phyloP scores from a whole-genome alignment of 768 basidiomycete genomes.

The Pleurotus eryngii region DNA sequence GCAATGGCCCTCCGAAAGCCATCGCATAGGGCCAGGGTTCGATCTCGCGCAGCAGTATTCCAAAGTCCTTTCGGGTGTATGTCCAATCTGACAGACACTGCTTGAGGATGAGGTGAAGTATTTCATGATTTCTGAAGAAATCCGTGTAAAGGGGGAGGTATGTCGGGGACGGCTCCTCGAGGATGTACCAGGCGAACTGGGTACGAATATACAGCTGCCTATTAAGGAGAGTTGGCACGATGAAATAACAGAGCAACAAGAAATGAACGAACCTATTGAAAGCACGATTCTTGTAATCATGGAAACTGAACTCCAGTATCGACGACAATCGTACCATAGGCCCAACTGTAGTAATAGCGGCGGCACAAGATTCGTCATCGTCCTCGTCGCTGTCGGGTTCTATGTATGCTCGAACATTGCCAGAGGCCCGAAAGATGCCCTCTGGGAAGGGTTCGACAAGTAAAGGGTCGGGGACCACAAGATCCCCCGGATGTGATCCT shows the following conservation, averaged over 20 bases:
- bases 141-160: conserved; percentile 44
- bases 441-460: neutral
- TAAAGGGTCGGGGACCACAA: conserved; percentile 23
- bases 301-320: conserved; percentile 47
- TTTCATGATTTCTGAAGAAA: conserved; percentile 48
- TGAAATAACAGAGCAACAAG: neutral
- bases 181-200: conserved; percentile 65
- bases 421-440: conserved; percentile 33
- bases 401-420: conserved; percentile 37
- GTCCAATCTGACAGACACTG: conserved; percentile 27
- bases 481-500: conserved; percentile 21
- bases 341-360: conserved; percentile 28
- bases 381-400: conserved; percentile 18
- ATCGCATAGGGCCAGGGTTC: no score
- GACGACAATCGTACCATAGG: conserved; percentile 35
- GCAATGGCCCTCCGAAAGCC: conserved; percentile 39
- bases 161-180: conserved; percentile 41
- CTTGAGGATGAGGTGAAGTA: conserved; percentile 46
- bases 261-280: conserved; percentile 45
- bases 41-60: no score
- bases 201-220: conserved; percentile 69
- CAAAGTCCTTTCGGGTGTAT: neutral
- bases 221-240: neutral
- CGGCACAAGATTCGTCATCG: conserved; percentile 17
- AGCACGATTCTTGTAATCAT: conserved; percentile 26